phyloP scores from a whole-genome alignment of 31 red algal species.

The Porphyra umbilicalis region DNA sequence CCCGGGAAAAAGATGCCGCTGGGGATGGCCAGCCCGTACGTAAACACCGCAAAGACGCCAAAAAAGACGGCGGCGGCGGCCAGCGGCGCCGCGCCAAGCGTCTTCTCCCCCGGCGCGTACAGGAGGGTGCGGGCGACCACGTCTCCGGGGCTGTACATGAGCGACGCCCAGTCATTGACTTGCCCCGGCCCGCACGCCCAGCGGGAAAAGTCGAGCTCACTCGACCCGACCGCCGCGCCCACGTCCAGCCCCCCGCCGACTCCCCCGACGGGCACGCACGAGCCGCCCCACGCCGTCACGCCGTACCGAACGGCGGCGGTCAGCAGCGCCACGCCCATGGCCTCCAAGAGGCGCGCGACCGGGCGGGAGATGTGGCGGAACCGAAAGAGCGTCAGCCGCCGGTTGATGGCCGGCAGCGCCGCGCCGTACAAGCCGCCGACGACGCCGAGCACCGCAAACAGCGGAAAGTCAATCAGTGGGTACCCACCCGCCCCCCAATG shows the following conservation, averaged over 20 bases:
- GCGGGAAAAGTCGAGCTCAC: constrained; percentile 44
- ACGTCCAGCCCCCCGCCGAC: constrained; percentile 1
- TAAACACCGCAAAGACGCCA: constrained; percentile 42
- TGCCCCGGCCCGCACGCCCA: constrained; percentile 38
- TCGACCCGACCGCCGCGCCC: background rate
- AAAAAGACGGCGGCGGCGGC: constrained; percentile 30
- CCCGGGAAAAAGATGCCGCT: constrained; percentile 68
- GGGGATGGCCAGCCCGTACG: constrained; percentile 62
- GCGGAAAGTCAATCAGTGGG: constrained; percentile 34
- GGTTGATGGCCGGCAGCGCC: constrained; percentile 29
- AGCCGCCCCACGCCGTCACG: constrained; percentile 27
- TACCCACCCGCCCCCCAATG: background rate
- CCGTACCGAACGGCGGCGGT: constrained; percentile 38
- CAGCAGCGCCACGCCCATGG: constrained; percentile 11
- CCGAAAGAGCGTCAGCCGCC: constrained; percentile 38
- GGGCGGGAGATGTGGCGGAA: constrained; percentile 19
- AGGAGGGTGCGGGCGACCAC: constrained; percentile 41
- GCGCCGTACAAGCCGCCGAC: constrained; percentile 46
- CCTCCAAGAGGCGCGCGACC: constrained; percentile 34
- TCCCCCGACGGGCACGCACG: constrained; percentile 22
- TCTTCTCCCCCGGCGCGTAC: constrained; percentile 5
- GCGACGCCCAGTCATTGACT: constrained; percentile 39
- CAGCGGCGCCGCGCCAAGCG: constrained; percentile 24
- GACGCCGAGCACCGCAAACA: constrained; percentile 34
- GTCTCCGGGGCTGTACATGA: constrained; percentile 56